These are phyloP conservation scores for Peronospora farinosa DNA, from an alignment of 352 stramenopile species.

Conservation along the genomic window DNA sequence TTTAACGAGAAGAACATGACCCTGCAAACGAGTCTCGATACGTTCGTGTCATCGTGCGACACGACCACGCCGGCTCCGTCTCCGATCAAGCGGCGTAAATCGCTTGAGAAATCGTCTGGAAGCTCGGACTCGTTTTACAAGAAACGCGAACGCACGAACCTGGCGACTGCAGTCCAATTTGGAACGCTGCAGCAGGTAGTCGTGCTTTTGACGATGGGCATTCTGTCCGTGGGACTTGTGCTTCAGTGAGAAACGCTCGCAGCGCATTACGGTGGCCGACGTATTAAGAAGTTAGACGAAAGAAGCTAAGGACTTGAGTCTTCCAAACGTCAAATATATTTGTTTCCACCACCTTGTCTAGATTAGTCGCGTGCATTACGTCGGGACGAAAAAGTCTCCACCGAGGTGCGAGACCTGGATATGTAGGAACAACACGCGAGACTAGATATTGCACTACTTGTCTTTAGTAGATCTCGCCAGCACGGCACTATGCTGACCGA, in stretches of 20 bases:
- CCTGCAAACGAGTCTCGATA: slow-evolving; percentile 42
- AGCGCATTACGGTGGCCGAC: not conserved
- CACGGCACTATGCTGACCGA: slow-evolving; percentile 83
- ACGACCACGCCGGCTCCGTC: slow-evolving; percentile 24
- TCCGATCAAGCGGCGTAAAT: slow-evolving; percentile 43
- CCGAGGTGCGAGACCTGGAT: too few relatives aligned
- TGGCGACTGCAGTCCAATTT: slow-evolving; percentile 15
- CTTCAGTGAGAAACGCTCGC: slow-evolving; percentile 7
- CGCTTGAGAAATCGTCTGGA: slow-evolving; percentile 19
- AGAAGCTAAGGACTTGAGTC: not conserved
- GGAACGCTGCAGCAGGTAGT: slow-evolving; percentile 17
- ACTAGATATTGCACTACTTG: slow-evolving; percentile 5
- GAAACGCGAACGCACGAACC: slow-evolving; percentile 13
- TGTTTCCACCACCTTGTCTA: slow-evolving; percentile 11
- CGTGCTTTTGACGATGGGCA: slow-evolving; percentile 9
- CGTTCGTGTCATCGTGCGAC: slow-evolving; percentile 42
- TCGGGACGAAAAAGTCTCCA: too few relatives aligned
- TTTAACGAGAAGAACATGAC: slow-evolving; percentile 50
- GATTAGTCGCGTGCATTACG: slow-evolving; percentile 5
- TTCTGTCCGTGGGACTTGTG: slow-evolving; percentile 13
- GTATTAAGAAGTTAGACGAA: not conserved
- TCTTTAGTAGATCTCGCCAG: slow-evolving; percentile 35
- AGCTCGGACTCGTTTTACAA: slow-evolving; percentile 17
- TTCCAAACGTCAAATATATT: slow-evolving; percentile 15
- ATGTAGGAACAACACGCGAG: too few relatives aligned